Percentiles rank a stretch among this genome's conserved stretches.
Evolutionary conservation across 805 yeast species (phyloP).

Genomic region (Brettanomyces nanus): DNA sequence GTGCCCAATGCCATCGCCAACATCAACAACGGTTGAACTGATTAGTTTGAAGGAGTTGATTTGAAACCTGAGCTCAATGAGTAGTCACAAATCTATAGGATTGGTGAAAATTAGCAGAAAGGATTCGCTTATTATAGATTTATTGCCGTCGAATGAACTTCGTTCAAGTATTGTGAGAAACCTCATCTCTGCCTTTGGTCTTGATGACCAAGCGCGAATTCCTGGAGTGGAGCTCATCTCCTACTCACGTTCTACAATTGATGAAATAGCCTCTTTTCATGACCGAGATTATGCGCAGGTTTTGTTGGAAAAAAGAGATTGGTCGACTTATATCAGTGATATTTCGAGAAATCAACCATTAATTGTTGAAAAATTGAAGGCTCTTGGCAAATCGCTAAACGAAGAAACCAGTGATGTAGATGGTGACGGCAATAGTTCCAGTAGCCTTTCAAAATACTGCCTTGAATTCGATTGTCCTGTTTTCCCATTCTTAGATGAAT

Average conservation of each 20-base stretch:
- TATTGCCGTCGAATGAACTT: slow-evolving; percentile 45
- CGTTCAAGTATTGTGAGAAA: slow-evolving; percentile 38
- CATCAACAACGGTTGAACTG: too few species aligned
- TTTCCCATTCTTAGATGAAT: slow-evolving; percentile 45
- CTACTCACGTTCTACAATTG: background rate
- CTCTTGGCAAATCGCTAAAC: slow-evolving; percentile 1
- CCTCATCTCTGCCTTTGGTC: slow-evolving; percentile 13
- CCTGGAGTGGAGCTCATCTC: background rate
- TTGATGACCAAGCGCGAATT: background rate
- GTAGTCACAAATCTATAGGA: background rate
- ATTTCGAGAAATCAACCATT: slow-evolving; percentile 7
- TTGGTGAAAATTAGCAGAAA: background rate
- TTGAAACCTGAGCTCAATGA: too few species aligned
- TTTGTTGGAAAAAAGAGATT: background rate
- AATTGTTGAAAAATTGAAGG: slow-evolving; percentile 7
- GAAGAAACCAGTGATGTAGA: slow-evolving; percentile 3
- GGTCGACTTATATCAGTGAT: slow-evolving; percentile 5
- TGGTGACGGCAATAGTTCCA: slow-evolving; percentile 6
- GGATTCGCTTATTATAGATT: slow-evolving; percentile 24
- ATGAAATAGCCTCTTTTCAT: background rate
- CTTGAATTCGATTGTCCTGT: slow-evolving; percentile 56
- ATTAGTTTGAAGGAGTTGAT: too few species aligned
- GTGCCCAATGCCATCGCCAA: too few species aligned
- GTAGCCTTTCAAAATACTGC: slow-evolving; percentile 33
- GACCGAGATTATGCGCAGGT: background rate